Percentiles rank a stretch among this genome's conserved stretches.
Evolutionary conservation across 2,329 filamentous ascomycete genomes (phyloP).

Genomic region (Ophiostoma novo-ulmi): DNA sequence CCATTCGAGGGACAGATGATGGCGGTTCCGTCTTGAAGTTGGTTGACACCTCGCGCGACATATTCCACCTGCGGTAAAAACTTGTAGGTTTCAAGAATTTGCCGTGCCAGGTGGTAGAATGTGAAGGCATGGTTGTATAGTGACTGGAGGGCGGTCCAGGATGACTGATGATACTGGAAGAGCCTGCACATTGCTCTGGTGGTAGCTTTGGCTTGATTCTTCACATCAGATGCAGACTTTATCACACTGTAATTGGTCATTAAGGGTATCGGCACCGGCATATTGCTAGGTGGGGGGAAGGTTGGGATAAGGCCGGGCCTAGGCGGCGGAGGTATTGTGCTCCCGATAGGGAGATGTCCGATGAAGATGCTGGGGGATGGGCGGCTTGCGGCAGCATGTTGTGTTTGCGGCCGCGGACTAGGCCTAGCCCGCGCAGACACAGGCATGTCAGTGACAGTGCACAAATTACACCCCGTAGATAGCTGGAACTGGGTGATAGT

Average conservation of each 20-base stretch:
- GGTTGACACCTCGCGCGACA: neutral
- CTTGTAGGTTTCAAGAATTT: neutral
- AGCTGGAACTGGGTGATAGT: neutral
- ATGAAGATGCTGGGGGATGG: neutral
- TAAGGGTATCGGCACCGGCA: neutral
- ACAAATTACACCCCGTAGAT: neutral
- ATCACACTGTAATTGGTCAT: neutral
- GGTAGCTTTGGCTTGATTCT: neutral
- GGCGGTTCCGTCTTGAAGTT: neutral
- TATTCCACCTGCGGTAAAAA: neutral
- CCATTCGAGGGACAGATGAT: neutral
- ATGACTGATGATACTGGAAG: neutral
- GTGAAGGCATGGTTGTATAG: neutral
- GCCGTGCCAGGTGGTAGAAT: neutral
- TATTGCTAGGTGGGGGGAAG: neutral
- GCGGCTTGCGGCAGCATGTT: neutral
- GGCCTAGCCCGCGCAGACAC: neutral
- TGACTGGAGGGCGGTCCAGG: neutral
- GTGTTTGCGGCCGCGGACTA: neutral
- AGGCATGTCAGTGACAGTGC: neutral
- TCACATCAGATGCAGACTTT: neutral
- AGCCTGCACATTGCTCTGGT: neutral
- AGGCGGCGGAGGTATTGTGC: neutral
- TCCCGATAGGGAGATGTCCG: neutral
- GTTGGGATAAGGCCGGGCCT: neutral